Base-by-base conservation (phyloP, 371 early-diverging fungal genomes). In the Amoeboradix gromovi region DNA sequence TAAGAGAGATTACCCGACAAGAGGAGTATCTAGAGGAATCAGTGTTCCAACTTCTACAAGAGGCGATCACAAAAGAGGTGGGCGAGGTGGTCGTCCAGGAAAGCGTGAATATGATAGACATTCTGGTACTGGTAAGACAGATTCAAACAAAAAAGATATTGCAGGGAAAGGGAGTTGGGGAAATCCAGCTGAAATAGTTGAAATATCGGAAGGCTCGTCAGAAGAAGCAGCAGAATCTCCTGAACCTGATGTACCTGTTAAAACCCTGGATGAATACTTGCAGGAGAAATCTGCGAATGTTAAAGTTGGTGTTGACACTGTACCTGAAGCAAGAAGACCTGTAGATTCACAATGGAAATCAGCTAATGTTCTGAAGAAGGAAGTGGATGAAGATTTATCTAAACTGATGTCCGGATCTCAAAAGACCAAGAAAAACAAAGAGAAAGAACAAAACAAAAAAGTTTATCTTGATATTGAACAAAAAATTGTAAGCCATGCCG, bases 271-370 rank as follows among this genome's bases (percentile, higher is more conserved):
- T 29, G 83, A 91, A 66, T 91, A 83, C 82, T 73, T 83, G 66
- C 83, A 84, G 68, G 88, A 85, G 73, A 78, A 80, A 78, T 81
- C 82, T 31, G 77, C 79, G 78, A 32, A 31, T 31, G 68, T 69
- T 30, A 71, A 73, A 31, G 66, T 66, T 67, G 72, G 75, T 66
- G 72, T 76, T n/a, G 81, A 82, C 31, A 84, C 83, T 16, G 80
- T 81, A 70, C 77, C 78, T 67, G 84, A 89, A 72, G 88, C 88
- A 79, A 87, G 88, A 73, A 89, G 88, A 30, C 75, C 77, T 66
- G 89, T 87, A 69, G 85, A 85, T 28, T 70, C 79, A 69, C 78
- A 88, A 76, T 89, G 87, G 86, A 85, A 85, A 80, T 81, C 82
- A 74, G 78, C 84, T 69, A 80, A 81, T 74, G 81, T 82, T 67